Evolutionary conservation across 305 asterid species (phyloP).

Genomic region (Salvia sclarea): DNA sequence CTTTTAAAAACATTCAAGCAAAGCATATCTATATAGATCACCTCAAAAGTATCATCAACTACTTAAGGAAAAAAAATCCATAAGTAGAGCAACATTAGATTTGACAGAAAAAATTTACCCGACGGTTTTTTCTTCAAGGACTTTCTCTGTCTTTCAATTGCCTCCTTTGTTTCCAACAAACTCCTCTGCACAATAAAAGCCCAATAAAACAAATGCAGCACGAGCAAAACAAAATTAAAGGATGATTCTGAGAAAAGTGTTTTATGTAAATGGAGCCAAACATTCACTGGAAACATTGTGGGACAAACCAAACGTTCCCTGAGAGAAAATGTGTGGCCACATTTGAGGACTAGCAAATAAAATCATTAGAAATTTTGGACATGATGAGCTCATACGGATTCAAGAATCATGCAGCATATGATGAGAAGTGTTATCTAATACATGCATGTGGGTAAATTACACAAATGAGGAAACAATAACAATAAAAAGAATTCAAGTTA

Average conservation of each 20-base stretch:
- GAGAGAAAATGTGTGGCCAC: neutral
- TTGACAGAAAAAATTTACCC: conserved; percentile 44
- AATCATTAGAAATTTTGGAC: neutral
- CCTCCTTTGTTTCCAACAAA: conserved; percentile 85
- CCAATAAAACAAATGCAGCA: conserved; percentile 4
- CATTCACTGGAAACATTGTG: neutral
- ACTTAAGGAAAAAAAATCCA: conserved; percentile 21
- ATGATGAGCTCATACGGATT: conserved; percentile 8
- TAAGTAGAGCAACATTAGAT: conserved; percentile 28
- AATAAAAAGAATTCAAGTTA: conserved; percentile 13
- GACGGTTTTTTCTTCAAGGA: conserved; percentile 81
- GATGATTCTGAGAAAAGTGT: neutral
- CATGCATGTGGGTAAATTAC: neutral
- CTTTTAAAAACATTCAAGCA: neutral
- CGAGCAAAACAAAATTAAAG: neutral
- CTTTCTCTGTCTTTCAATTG: conserved; percentile 92
- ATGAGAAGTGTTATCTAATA: neutral
- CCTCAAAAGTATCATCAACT: neutral
- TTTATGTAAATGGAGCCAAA: neutral
- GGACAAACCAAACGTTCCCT: neutral
- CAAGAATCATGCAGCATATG: conserved; percentile 6
- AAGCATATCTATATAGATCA: neutral
- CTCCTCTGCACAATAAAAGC: conserved; percentile 54
- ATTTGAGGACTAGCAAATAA: neutral
- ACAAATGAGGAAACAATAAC: conserved; percentile 7